Evolutionary conservation across 2,329 filamentous ascomycete genomes (phyloP), one percentile per base, ranked within the genome.

Genomic region (Cordyceps cicadae): DNA sequence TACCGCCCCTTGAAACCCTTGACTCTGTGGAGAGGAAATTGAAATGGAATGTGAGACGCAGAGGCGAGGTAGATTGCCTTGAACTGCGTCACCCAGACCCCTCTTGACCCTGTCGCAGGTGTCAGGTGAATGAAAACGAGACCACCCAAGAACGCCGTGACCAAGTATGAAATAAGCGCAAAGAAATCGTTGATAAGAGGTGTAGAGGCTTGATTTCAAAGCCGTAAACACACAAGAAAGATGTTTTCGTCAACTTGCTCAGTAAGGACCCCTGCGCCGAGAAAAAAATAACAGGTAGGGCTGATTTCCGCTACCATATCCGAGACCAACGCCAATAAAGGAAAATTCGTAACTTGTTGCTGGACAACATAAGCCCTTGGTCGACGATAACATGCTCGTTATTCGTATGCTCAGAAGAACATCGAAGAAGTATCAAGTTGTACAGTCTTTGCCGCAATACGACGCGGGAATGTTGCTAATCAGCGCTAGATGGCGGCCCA

Each of bases 61-160:
- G 17, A 49, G 12, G 24, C 15, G 15, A 45, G 29, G 32, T 11
- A 32, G 43, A 17, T 49, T n/a, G 45, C 34, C 26, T 39, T 49
- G 19, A 14, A 50, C 54, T 50, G 32, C 26, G 32, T 29, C 45
- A 21, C 46, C 55, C 5, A 29, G 9, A 17, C 37, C 17, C 8
- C 32, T 51, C 24, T 17, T 15, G 21, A 39, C 39, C 34, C n/a
- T 43, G 24, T 43, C 55, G 34, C 41, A 39, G 21, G 24, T 32
- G n/a, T 51, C 37, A n/a, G 34, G 3, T 19, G 43, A 50, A 58
- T 29, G 29, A 29, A 51, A 43, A 29, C 7, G 43, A 49, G 48
- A 14, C 24, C n/a, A n/a, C 17, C 34, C 34, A 17, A 48, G 49
- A 58, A 58, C 55, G 55, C 55, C 55, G 55, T 58, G 46, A 24